Evolutionary conservation across 495 filamentous ascomycete species (phyloP), one percentile per base, ranked within the genome.

Genomic region (Penicillium roqueforti): DNA sequence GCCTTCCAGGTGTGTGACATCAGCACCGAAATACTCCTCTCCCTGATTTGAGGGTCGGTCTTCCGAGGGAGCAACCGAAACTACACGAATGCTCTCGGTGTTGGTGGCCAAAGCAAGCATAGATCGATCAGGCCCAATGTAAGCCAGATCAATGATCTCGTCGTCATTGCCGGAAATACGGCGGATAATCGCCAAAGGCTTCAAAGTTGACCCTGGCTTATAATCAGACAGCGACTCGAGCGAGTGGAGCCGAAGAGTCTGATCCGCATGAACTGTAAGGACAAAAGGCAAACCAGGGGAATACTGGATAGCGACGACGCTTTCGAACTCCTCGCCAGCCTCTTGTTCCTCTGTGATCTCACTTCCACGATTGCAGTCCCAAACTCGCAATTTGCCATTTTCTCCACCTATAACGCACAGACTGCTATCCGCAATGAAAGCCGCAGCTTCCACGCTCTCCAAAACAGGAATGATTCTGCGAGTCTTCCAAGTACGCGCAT

Each of bases 151-250:
- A 59, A 97, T 95, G 51, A 97, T 91, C 65, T 97, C 93, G 64
- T 97, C 93, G 68, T 97, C 91, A 31, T 93, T 96, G 20, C 95
- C 95, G 18, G 92, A 96, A 57, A 97, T 92, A 16, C 88, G 82
- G 52, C 87, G 83, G 37, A 78, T 64, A 14, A 85, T 63, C 6
- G 77, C 71, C 41, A 87, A 65, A 19, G 81, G 72, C 41, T 70
- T 53, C 47, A 87, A 52, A 3, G 51, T 64, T 14, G 63, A 61
- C 2, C 68, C 69, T 39, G 67, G 58, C 60, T 69, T 67, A 51
- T 64, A 70, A 45, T 61, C 50, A 32, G 68, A 63, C 45, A 81
- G 56, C 28, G 67, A 41, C 20, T 72, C 62, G n/a, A 76, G 57
- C 6, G 86, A 87, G 66, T 95, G 87, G 26, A 96, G 68, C 14